Evolutionary conservation across 2,329 filamentous ascomycete species (phyloP), one percentile per base, ranked within the genome.

Genomic region (Fusarium tricinctum): DNA sequence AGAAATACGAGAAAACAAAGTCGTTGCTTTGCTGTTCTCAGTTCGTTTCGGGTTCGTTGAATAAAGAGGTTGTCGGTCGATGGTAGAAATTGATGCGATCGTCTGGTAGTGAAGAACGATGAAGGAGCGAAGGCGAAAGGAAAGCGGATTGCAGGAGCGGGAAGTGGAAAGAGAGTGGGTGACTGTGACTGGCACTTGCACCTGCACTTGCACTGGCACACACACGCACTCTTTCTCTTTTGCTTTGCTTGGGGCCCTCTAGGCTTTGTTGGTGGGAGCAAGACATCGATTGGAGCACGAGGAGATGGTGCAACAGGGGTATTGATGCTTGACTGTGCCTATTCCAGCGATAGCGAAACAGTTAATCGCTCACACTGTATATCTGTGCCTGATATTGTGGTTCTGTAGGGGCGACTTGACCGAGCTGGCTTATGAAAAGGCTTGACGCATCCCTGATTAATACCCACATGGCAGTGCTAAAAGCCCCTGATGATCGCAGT

Each of bases 331-430:
- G 47, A 50, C 67, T 55, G 61, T 73, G 63, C 51, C 60, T 59
- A 40, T 54, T 71, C 71, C 43, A 56, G 65, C 44, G 32, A 63
- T 71, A 73, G 72, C 72, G 70, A 74, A 74, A 74, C 72, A 61
- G 35, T 65, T 60, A 52, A 65, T 57, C 59, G 52, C 59, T 58
- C 63, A 61, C 71, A 58, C 60, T 60, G 68, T 66, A 60, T 32
- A 42, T 52, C 12, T 22, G 58, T 68, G 71, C 71, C 71, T 74
- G 70, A 63, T 58, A 63, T 44, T 49, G 53, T 45, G 23, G 59
- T 47, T 46, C 51, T 30, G 14, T n/a, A 23, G 28, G 39, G 46
- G 30, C 43, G 35, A 38, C 20, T 22, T 45, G 56, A 57, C 48
- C 40, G 35, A 26, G 22, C 32, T 49, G 56, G 61, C 51, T 51